Conservation (phyloP, 192 early-diverging fungal species). For the Coemansia sp. region DNA sequence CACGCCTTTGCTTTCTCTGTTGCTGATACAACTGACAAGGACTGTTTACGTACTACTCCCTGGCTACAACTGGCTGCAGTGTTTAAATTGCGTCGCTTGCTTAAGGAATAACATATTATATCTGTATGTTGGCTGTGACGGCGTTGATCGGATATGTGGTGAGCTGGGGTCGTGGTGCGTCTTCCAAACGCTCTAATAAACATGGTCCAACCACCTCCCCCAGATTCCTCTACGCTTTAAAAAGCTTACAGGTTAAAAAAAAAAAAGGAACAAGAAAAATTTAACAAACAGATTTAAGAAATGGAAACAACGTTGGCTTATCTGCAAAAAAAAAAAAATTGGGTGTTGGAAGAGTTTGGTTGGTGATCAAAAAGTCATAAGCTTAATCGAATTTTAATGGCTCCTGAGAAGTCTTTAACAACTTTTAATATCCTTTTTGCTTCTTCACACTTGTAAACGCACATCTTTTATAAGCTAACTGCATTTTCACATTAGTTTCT, state of each 20-base stretch:
- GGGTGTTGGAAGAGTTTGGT: neutral
- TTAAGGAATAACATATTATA: neutral
- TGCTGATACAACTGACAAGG: neutral
- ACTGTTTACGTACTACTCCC: neutral
- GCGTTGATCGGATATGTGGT: neutral
- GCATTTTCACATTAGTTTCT: neutral
- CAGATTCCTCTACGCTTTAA: neutral
- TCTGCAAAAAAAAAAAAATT: neutral
- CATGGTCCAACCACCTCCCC: neutral
- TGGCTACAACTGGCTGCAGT: neutral
- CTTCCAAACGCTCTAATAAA: neutral
- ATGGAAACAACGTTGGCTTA: neutral
- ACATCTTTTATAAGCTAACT: neutral
- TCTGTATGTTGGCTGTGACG: neutral
- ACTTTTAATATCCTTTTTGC: neutral
- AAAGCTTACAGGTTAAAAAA: neutral
- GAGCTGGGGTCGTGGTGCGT: neutral
- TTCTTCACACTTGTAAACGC: neutral
- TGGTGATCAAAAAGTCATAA: neutral
- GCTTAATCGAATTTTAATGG: neutral
- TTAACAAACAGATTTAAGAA: neutral
- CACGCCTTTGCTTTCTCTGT: neutral
- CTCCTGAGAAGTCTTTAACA: neutral
- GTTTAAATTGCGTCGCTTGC: neutral
- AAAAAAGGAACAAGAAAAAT: neutral